A percentile compares a stretch with the other conserved stretches of the same genome.
phyloP scores from a whole-genome alignment of 345 rosid species.

The Euphorbia peplus region DNA sequence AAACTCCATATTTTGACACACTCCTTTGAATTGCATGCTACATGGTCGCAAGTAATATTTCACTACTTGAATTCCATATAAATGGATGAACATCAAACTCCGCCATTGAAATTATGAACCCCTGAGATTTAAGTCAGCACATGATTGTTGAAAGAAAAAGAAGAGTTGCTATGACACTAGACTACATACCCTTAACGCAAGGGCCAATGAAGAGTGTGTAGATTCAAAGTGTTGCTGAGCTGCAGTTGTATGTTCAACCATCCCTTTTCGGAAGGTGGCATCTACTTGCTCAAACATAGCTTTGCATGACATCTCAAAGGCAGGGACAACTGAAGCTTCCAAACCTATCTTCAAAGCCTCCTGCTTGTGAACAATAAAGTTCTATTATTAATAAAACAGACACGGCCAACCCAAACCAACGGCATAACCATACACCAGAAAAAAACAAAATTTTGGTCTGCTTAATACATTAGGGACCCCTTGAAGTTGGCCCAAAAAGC shows the following conservation, averaged over 20 bases:
- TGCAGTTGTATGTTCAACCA: conserved; percentile 66
- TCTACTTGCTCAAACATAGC: conserved; percentile 91
- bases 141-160: not conserved
- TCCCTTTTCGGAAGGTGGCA: conserved; percentile 74
- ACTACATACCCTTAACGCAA: conserved; percentile 61
- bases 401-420: conserved; percentile 10
- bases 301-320: conserved; percentile 88
- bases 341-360: conserved; percentile 65
- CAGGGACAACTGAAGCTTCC: conserved; percentile 76
- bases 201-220: conserved; percentile 62
- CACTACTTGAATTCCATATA: not conserved
- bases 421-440: not conserved
- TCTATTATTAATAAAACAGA: conserved; percentile 7
- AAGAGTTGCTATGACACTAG: not conserved
- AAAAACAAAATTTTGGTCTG: too few species aligned
- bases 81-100: not conserved
- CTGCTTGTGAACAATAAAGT: conserved; percentile 31
- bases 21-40: not conserved
- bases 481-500: too few species aligned
- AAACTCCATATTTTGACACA: not conserved
- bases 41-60: not conserved
- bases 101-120: not conserved
- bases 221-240: conserved; percentile 73
- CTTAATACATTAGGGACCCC: too few species aligned
- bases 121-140: conserved; percentile 2